phyloP scores from a whole-genome alignment of 2,329 filamentous ascomycete species.

The Colletotrichum sp. region DNA sequence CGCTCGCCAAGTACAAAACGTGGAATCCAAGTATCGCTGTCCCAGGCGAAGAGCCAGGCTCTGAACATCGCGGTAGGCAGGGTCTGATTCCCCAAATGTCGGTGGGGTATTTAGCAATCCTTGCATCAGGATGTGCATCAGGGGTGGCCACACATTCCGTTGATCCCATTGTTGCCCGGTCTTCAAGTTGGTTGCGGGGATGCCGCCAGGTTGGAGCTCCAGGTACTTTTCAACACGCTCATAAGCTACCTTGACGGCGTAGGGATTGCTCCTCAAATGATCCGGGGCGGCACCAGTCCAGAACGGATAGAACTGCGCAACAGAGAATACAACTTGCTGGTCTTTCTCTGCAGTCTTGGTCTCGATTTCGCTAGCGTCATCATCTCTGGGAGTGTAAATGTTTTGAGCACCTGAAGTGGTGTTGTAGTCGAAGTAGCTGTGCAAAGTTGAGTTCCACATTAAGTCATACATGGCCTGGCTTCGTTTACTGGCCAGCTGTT shows the following conservation, averaged over 20 bases:
- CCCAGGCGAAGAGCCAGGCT: slow-evolving; percentile 61
- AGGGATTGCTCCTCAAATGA: slow-evolving; percentile 62
- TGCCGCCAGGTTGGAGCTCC: slow-evolving; percentile 56
- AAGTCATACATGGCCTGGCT: slow-evolving; percentile 67
- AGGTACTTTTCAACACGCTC: slow-evolving; percentile 59
- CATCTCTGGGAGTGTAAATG: slow-evolving; percentile 56
- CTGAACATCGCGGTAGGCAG: slow-evolving; percentile 58
- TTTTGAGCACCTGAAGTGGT: slow-evolving; percentile 62
- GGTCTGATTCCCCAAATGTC: slow-evolving; percentile 57
- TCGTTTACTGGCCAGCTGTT: slow-evolving; percentile 52
- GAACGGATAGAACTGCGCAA: slow-evolving; percentile 71
- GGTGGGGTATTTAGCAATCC: slow-evolving; percentile 65
- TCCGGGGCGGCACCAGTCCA: slow-evolving; percentile 69
- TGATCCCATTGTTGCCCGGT: slow-evolving; percentile 74
- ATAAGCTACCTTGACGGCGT: slow-evolving; percentile 60
- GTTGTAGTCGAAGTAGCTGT: slow-evolving; percentile 74
- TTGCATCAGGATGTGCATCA: slow-evolving; percentile 68
- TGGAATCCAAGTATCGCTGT: slow-evolving; percentile 70
- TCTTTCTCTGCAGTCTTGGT: slow-evolving; percentile 53
- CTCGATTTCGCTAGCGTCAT: slow-evolving; percentile 47
- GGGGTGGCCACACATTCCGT: slow-evolving; percentile 73
- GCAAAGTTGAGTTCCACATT: slow-evolving; percentile 68
- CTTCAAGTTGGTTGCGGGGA: slow-evolving; percentile 65
- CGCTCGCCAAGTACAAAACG: slow-evolving; percentile 73
- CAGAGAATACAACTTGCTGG: slow-evolving; percentile 61